These are phyloP conservation scores for Candida coquimbonensis DNA, from an alignment of 805 yeast genomes.

Conservation along the genomic window DNA sequence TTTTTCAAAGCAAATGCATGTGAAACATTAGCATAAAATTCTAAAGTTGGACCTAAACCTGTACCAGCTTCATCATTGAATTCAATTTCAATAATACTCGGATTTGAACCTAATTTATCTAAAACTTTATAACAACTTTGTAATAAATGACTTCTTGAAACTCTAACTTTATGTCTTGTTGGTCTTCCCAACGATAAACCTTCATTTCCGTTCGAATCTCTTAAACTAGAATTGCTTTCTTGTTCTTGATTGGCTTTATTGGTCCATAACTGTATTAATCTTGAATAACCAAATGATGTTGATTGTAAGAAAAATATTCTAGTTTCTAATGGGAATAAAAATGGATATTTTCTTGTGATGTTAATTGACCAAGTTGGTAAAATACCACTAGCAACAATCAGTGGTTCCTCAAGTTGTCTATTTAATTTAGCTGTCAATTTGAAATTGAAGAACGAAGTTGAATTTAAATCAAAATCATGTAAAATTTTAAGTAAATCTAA, in stretches of 20 bases:
- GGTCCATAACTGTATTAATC: slow-evolving; percentile 77
- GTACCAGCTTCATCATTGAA: slow-evolving; percentile 91
- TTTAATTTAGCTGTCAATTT: slow-evolving; percentile 81
- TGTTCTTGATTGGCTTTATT: slow-evolving; percentile 36
- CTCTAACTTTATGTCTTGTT: slow-evolving; percentile 69
- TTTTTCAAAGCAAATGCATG: slow-evolving; percentile 56
- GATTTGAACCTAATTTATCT: slow-evolving; percentile 68
- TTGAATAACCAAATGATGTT: slow-evolving; percentile 85
- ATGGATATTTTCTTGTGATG: slow-evolving; percentile 69
- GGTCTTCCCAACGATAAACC: slow-evolving; percentile 56
- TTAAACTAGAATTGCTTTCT: slow-evolving; percentile 25
- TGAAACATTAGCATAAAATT: slow-evolving; percentile 80
- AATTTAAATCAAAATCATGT: slow-evolving; percentile 24
- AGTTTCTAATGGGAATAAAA: slow-evolving; percentile 77
- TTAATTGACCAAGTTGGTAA: slow-evolving; percentile 80
- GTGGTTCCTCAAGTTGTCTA: slow-evolving; percentile 83
- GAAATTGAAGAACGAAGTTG: slow-evolving; percentile 53
- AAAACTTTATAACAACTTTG: slow-evolving; percentile 76
- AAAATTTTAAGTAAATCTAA: slow-evolving; percentile 43
- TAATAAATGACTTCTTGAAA: slow-evolving; percentile 62
- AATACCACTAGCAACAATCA: slow-evolving; percentile 79
- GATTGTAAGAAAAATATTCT: slow-evolving; percentile 73
- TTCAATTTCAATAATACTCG: slow-evolving; percentile 80
- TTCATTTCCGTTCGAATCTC: slow-evolving; percentile 10
- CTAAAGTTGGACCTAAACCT: slow-evolving; percentile 93